A percentile compares a stretch with the other conserved stretches of the same genome.
phyloP scores from a whole-genome alignment of 345 rosid genomes.

The Hypericum perforatum region DNA sequence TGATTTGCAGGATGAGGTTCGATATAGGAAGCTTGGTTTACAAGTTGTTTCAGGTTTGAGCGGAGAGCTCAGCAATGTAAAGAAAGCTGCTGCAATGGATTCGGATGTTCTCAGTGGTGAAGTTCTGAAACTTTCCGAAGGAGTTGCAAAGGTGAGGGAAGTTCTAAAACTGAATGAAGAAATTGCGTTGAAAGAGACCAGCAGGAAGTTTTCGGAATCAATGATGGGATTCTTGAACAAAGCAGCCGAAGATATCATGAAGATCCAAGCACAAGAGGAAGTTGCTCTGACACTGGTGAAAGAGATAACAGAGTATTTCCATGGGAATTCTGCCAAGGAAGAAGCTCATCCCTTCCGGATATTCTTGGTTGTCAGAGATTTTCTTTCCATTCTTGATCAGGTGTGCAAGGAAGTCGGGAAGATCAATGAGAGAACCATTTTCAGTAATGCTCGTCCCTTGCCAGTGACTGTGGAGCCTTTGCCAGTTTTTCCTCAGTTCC shows the following conservation, averaged over 20 bases:
- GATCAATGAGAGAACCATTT: slow-evolving; percentile 69
- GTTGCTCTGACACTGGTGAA: slow-evolving; percentile 41
- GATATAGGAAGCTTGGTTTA: slow-evolving; percentile 70
- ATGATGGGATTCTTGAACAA: slow-evolving; percentile 54
- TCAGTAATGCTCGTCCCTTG: slow-evolving; percentile 41
- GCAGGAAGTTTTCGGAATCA: slow-evolving; percentile 40
- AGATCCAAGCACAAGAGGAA: slow-evolving; percentile 39
- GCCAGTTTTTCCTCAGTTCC: slow-evolving; percentile 41
- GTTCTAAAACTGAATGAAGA: slow-evolving; percentile 34
- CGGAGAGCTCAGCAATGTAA: slow-evolving; percentile 68
- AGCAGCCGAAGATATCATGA: slow-evolving; percentile 57
- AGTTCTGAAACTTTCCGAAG: slow-evolving; percentile 39
- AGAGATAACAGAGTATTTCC: slow-evolving; percentile 86
- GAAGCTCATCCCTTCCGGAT: slow-evolving; percentile 74
- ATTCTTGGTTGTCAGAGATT: slow-evolving; percentile 75
- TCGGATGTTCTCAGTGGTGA: slow-evolving; percentile 52
- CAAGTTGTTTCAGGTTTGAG: slow-evolving; percentile 75
- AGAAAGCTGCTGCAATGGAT: slow-evolving; percentile 90
- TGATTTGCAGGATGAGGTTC: slow-evolving; percentile 47
- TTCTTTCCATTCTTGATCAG: slow-evolving; percentile 71
- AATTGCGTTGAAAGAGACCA: slow-evolving; percentile 16
- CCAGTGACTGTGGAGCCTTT: slow-evolving; percentile 20
- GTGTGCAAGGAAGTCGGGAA: slow-evolving; percentile 91
- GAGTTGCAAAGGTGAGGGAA: slow-evolving; percentile 47
- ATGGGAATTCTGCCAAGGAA: slow-evolving; percentile 66